These are phyloP conservation scores for Talaromyces atroroseus DNA, from an alignment of 2,329 filamentous ascomycete genomes.

Conservation along the genomic window DNA sequence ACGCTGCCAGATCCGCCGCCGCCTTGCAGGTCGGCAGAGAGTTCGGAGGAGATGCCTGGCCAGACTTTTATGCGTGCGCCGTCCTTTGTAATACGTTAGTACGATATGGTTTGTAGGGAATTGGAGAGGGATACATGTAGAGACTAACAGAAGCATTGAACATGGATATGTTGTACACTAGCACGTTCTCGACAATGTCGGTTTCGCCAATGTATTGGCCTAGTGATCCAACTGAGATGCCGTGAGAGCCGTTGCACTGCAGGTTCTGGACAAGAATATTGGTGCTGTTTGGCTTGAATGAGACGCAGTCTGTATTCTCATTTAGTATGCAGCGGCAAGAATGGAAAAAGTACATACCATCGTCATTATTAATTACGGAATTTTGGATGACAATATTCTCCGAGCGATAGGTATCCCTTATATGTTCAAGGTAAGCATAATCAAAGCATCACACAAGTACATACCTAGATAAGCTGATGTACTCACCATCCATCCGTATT, in stretches of 20 bases:
- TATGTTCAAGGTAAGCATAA: slow-evolving; percentile 7
- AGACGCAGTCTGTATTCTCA: slow-evolving; percentile 54
- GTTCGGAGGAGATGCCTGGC: slow-evolving; percentile 53
- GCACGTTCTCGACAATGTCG: slow-evolving; percentile 65
- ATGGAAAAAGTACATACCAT: slow-evolving; percentile 37
- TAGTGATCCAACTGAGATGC: slow-evolving; percentile 66
- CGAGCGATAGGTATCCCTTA: slow-evolving; percentile 47
- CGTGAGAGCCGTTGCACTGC: slow-evolving; percentile 64
- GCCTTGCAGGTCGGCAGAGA: slow-evolving; percentile 58
- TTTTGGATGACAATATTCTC: slow-evolving; percentile 62
- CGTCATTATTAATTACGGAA: slow-evolving; percentile 58
- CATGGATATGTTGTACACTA: slow-evolving; percentile 58
- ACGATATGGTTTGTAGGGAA: slow-evolving; percentile 34
- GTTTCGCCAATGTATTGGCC: slow-evolving; percentile 61
- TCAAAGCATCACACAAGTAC: no score
- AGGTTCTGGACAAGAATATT: slow-evolving; percentile 64
- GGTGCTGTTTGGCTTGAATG: slow-evolving; percentile 69
- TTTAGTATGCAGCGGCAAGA: background rate
- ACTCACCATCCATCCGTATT: slow-evolving; percentile 56
- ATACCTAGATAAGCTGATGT: background rate
- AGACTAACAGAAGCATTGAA: slow-evolving; percentile 44
- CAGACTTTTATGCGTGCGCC: slow-evolving; percentile 70
- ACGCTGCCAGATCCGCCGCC: slow-evolving; percentile 61
- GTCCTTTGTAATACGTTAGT: slow-evolving; percentile 39
- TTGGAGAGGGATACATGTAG: slow-evolving; percentile 20